phyloP scores from a whole-genome alignment of 192 early-diverging fungal genomes.

The Backusella psychrophila region DNA sequence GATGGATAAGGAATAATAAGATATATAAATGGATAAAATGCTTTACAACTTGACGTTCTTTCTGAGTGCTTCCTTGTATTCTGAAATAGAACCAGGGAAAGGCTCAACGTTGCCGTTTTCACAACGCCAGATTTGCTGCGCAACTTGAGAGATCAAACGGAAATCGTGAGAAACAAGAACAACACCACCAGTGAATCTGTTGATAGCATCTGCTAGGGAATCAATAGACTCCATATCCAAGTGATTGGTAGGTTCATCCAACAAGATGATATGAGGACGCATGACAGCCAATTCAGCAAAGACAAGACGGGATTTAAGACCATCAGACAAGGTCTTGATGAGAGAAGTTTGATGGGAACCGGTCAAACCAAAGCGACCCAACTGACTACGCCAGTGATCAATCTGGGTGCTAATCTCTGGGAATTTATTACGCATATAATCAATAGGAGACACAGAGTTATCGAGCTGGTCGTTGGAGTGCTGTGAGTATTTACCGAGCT shows the following conservation, averaged over 20 bases:
- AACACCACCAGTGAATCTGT: conserved; percentile 91
- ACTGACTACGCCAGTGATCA: conserved; percentile 83
- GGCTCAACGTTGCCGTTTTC: conserved; percentile 74
- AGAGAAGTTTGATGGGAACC: conserved; percentile 88
- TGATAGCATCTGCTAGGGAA: conserved; percentile 94
- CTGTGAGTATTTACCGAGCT: conserved; percentile 96
- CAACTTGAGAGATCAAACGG: conserved; percentile 94
- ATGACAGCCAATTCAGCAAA: conserved; percentile 92
- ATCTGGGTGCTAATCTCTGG: conserved; percentile 78
- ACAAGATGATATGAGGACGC: conserved; percentile 89
- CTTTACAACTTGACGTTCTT: conserved; percentile 70
- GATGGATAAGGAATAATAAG: background rate
- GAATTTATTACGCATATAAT: conserved; percentile 88
- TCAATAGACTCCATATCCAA: conserved; percentile 94
- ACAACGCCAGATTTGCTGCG: conserved; percentile 92
- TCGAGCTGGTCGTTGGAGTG: conserved; percentile 97
- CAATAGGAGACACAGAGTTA: conserved; percentile 80
- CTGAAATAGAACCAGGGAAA: conserved; percentile 79
- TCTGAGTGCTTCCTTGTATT: conserved; percentile 89
- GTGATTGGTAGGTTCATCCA: conserved; percentile 99
- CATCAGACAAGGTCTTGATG: conserved; percentile 90
- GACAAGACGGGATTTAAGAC: conserved; percentile 92
- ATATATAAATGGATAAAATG: background rate
- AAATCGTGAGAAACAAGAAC: conserved; percentile 99
- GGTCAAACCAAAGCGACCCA: conserved; percentile 94